These are phyloP conservation scores for Psilocybe cubensis DNA, from an alignment of 768 basidiomycete species.

Conservation along the genomic window DNA sequence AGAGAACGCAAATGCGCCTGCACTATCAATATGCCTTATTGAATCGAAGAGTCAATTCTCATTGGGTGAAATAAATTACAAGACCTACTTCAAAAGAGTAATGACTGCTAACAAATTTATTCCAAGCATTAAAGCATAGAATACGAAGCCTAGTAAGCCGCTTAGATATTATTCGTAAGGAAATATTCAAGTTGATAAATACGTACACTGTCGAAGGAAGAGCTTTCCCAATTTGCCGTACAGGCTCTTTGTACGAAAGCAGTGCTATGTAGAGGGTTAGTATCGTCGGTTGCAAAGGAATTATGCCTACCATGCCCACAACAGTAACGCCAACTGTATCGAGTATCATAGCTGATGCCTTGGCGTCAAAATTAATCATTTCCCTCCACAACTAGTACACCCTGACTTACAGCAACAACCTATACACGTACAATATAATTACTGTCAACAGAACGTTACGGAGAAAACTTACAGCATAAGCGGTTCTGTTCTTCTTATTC, in stretches of 20 bases:
- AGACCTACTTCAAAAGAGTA: background rate
- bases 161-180: background rate
- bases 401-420: background rate
- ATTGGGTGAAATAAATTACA: too few relatives aligned
- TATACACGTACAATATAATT: too few relatives aligned
- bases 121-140: background rate
- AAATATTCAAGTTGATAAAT: too few relatives aligned
- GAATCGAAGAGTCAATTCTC: background rate
- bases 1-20: background rate
- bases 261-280: background rate
- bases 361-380: too few relatives aligned
- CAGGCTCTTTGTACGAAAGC: background rate
- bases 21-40: background rate
- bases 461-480: background rate
- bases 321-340: background rate
- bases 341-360: background rate
- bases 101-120: background rate
- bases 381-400: too few relatives aligned
- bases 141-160: background rate
- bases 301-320: background rate
- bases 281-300: background rate
- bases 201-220: background rate
- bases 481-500: background rate
- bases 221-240: background rate
- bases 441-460: too few relatives aligned